These are phyloP conservation scores for Puccinia horiana DNA, from an alignment of 1,284 basidiomycete species.

Conservation along the genomic window DNA sequence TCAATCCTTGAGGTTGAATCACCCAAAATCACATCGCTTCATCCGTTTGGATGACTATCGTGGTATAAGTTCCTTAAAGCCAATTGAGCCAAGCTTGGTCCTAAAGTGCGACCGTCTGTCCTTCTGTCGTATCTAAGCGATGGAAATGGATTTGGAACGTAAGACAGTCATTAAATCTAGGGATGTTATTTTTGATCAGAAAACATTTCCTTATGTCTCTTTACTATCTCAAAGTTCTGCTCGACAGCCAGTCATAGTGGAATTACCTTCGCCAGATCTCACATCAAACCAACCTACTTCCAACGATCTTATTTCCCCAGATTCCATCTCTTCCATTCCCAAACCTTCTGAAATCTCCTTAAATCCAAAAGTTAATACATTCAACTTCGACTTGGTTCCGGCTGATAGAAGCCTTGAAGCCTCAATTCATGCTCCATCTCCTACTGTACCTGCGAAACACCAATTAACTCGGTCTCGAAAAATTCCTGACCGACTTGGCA, in stretches of 20 bases:
- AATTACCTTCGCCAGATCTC: background rate
- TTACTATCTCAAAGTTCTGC: background rate
- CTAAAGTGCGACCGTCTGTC: background rate
- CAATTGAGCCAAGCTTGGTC: background rate
- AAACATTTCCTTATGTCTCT: background rate
- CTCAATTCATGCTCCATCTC: background rate
- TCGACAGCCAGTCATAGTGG: background rate
- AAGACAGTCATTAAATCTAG: background rate
- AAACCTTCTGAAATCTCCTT: too few species aligned
- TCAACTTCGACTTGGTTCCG: too few species aligned
- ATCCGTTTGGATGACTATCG: conserved; percentile 7
- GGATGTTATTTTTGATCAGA: background rate
- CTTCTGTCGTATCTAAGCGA: background rate
- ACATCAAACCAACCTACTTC: too few species aligned
- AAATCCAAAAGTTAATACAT: too few species aligned
- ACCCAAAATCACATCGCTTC: background rate
- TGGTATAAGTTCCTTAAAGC: conserved; percentile 6
- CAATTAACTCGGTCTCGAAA: too few species aligned
- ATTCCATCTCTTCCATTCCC: too few species aligned
- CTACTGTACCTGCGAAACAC: too few species aligned
- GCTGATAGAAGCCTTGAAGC: too few species aligned
- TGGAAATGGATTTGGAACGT: background rate
- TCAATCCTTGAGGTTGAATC: background rate
- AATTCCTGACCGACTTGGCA: background rate
- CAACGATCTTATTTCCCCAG: too few species aligned